These are phyloP conservation scores for Teunomyces atbi DNA, from an alignment of 805 yeast genomes.

Conservation along the genomic window DNA sequence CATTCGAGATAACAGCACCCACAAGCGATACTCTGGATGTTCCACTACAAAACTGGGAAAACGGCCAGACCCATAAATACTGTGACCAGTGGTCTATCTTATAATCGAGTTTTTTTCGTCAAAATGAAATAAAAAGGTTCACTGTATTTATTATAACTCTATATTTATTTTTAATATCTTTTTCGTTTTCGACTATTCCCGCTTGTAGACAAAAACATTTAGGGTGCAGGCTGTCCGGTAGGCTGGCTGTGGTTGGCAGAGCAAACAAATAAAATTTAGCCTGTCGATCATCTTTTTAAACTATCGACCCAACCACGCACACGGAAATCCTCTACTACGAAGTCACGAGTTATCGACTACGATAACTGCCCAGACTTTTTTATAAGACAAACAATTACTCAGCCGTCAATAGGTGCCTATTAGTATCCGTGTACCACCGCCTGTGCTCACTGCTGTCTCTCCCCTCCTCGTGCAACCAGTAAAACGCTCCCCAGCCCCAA, in stretches of 20 bases:
- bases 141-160: no score
- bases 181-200: no score
- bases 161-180: no score
- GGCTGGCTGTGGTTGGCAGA: not conserved
- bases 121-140: not conserved
- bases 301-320: not conserved
- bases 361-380: not conserved
- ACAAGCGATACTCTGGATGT: slow-evolving; percentile 12
- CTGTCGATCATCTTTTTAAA: not conserved
- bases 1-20: slow-evolving; percentile 17
- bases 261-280: not conserved
- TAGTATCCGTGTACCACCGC: not conserved
- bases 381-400: not conserved
- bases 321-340: not conserved
- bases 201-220: no score
- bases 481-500: not conserved
- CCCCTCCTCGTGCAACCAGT: not conserved
- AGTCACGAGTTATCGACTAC: not conserved
- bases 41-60: slow-evolving; percentile 31
- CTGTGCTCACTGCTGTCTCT: not conserved
- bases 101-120: not conserved
- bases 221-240: not conserved
- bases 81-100: slow-evolving; percentile 24
- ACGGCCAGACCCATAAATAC: slow-evolving; percentile 35
- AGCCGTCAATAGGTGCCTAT: not conserved